These are phyloP conservation scores for Chytriomyces confervae DNA, from an alignment of 192 early-diverging fungal species.

Conservation along the genomic window DNA sequence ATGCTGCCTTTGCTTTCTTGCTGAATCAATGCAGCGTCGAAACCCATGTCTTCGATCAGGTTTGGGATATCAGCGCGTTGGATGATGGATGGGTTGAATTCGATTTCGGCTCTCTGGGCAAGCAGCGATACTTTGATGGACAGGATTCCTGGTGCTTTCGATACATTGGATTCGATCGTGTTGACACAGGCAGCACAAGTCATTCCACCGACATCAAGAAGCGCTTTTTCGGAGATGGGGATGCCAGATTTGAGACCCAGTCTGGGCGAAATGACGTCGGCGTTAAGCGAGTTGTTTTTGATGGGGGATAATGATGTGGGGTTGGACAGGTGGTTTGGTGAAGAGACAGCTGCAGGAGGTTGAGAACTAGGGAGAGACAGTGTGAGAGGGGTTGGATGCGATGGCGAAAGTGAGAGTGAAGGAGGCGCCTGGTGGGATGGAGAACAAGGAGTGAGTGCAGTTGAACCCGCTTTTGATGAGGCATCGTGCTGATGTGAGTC, in stretches of 20 bases:
- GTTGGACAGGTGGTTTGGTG: too few species aligned
- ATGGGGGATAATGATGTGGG: too few species aligned
- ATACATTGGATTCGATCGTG: conserved; percentile 77
- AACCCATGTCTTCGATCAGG: conserved; percentile 75
- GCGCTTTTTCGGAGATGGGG: conserved; percentile 41
- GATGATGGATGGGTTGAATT: conserved; percentile 60
- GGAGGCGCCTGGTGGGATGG: neutral
- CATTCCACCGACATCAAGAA: conserved; percentile 86
- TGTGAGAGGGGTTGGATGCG: neutral
- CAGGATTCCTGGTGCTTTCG: conserved; percentile 63
- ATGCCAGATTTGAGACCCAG: neutral
- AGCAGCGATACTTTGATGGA: conserved; percentile 83
- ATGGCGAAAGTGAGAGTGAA: neutral
- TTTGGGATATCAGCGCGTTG: conserved; percentile 58
- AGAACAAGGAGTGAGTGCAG: neutral
- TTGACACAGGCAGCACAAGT: conserved; percentile 94
- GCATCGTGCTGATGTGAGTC: neutral
- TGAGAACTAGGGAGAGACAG: neutral
- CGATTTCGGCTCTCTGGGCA: conserved; percentile 78
- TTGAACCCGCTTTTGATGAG: neutral
- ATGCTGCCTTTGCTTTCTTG: conserved; percentile 51
- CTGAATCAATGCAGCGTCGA: conserved; percentile 67
- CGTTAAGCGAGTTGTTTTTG: neutral
- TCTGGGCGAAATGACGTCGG: neutral
- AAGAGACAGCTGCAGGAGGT: neutral